Percentiles rank a stretch among this genome's conserved stretches.
These are phyloP conservation scores for Chlorella sp. DNA, from an alignment of 139 green algal species.

Conservation along the genomic window DNA sequence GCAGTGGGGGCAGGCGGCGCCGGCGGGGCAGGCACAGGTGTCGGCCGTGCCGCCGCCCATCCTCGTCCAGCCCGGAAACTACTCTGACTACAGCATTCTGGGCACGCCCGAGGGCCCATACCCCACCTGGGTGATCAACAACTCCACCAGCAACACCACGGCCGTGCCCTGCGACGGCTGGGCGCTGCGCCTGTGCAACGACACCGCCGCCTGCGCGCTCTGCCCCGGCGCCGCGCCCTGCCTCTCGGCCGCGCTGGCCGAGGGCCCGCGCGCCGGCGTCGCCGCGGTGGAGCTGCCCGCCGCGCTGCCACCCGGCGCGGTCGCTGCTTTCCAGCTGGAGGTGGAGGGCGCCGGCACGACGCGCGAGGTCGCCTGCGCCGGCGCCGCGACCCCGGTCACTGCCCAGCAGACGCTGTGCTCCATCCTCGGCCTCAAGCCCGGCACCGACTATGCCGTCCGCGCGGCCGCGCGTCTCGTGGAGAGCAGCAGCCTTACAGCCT, in stretches of 20 bases:
- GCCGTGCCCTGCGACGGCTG: conserved; percentile 6
- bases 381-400: not conserved
- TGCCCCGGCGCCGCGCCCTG: not conserved
- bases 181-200: not conserved
- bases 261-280: too few relatives aligned
- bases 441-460: too few relatives aligned
- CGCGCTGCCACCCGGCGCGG: too few relatives aligned
- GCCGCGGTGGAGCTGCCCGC: not conserved
- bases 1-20: not conserved
- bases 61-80: not conserved
- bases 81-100: not conserved
- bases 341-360: not conserved
- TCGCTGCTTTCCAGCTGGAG: not conserved
- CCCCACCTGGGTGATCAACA: not conserved
- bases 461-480: too few relatives aligned
- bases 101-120: conserved; percentile 1
- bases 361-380: not conserved
- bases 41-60: not conserved
- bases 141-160: not conserved
- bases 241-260: not conserved
- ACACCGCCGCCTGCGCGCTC: not conserved
- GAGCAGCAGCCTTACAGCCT: too few relatives aligned
- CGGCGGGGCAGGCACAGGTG: not conserved
- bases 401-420: not conserved
- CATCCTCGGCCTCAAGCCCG: not conserved